Evolutionary conservation across 441 rosid genomes (phyloP), one percentile per base, ranked within the genome.

Genomic region (Adansonia madagascariensis): DNA sequence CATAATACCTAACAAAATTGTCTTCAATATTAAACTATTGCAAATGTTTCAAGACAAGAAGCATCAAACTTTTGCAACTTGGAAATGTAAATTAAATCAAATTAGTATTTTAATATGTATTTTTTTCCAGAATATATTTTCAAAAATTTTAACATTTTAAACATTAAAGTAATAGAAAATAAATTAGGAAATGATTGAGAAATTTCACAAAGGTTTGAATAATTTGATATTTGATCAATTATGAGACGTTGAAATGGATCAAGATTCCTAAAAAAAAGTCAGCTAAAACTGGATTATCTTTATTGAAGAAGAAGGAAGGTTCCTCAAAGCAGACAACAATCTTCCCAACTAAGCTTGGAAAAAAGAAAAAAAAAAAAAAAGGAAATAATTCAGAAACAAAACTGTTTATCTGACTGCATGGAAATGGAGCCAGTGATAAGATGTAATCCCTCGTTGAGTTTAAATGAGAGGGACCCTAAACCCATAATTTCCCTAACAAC

Each of bases 391-490:
- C 41, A 10, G 43, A 39, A 39, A 39, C 43, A 39, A 61, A 61
- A 27, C 10, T 20, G 12, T 61, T 61, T 27, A 27, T 14, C 6
- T 27, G 17, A 62, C 17, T 41, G 10, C 31, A 27, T 27, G 31
- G 7, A 0, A 5, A 82, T 53, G 82, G 80, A 41, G 76, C 81
- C 82, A 53, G 11, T 24, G 44, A 56, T 56, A 17, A 68, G 74
- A 71, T 77, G 18, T 39, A 75, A 75, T 17, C 18, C 18, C 46
- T 70, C 64, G 22, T 27, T 68, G 24, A 43, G 31, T 27, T 75
- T 77, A 22, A 70, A 73, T 56, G 77, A 49, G 59, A 74, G 64
- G 85, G 83, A 72, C 82, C 86, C 43, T 4, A 39, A 1, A 31
- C 57, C 47, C 79, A 67, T 68, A 7, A 76, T 67, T 82, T 46